A percentile compares a stretch with the other conserved stretches of the same genome.
These are phyloP conservation scores for Nidularia sp. DNA, from an alignment of 768 basidiomycete genomes.

Conservation along the genomic window DNA sequence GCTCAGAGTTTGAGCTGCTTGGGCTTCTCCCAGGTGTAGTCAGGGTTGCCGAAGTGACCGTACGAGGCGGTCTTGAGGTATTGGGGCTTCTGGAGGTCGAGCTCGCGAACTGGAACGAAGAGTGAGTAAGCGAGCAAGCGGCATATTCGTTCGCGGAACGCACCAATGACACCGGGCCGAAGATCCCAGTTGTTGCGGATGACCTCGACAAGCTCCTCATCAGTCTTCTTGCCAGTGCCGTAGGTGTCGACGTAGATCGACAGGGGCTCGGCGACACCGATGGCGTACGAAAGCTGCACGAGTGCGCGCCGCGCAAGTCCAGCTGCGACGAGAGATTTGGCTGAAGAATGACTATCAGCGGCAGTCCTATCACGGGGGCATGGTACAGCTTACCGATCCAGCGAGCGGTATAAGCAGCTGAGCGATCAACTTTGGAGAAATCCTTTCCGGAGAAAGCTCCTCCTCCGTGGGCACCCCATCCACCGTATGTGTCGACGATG, in stretches of 20 bases:
- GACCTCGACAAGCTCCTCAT: conserved; percentile 86
- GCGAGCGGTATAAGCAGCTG: conserved; percentile 96
- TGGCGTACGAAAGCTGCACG: conserved; percentile 97
- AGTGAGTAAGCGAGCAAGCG: too few species aligned
- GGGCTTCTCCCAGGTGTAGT: conserved; percentile 94
- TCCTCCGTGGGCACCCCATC: conserved; percentile 99
- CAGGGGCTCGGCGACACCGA: conserved; percentile 97
- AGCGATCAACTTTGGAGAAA: conserved; percentile 99
- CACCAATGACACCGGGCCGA: conserved; percentile 86
- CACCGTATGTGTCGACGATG: conserved; percentile 99
- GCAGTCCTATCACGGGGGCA: too few species aligned
- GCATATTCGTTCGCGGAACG: neutral
- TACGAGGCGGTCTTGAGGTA: conserved; percentile 95
- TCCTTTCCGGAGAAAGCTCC: conserved; percentile 99
- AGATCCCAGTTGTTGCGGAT: conserved; percentile 96
- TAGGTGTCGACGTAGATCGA: conserved; percentile 98
- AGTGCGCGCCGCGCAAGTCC: conserved; percentile 90
- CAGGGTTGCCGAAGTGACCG: conserved; percentile 94
- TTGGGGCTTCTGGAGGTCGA: conserved; percentile 89
- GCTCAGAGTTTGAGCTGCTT: conserved; percentile 82
- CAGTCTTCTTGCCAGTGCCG: conserved; percentile 89
- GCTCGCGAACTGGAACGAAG: conserved; percentile 58
- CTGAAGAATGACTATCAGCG: conserved; percentile 25
- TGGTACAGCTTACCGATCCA: conserved; percentile 72
- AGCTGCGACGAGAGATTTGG: conserved; percentile 91